Conservation (phyloP, 257 asterid species). For the Nicotiana benthamiana region DNA sequence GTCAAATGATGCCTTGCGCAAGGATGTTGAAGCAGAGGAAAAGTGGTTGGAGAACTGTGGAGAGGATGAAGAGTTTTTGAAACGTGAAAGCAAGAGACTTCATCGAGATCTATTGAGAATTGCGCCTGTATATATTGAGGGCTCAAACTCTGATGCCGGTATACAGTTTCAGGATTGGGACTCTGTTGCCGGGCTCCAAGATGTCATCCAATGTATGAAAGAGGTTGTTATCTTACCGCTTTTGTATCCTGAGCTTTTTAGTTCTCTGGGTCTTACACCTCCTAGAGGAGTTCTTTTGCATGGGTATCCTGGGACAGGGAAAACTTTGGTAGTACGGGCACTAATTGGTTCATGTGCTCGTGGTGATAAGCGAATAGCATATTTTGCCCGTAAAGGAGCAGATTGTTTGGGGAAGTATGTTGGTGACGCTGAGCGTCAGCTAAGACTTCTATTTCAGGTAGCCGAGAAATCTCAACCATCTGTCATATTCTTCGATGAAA, state of each 20-base stretch:
- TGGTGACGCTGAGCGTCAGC: constrained; percentile 98
- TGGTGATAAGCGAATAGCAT: constrained; percentile 91
- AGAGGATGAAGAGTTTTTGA: constrained; percentile 97
- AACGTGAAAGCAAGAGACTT: constrained; percentile 98
- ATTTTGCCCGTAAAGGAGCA: constrained; percentile 98
- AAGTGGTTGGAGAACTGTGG: constrained; percentile 96
- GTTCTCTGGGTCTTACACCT: constrained; percentile 80
- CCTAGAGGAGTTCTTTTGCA: constrained; percentile 98
- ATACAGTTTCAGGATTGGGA: constrained; percentile 84
- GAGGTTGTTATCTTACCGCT: constrained; percentile 97
- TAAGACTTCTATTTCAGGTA: constrained; percentile 88
- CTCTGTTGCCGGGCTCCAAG: constrained; percentile 95
- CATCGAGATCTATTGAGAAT: constrained; percentile 87
- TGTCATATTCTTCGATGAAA: constrained; percentile 94
- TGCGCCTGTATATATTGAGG: constrained; percentile 91
- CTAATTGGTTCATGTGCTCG: constrained; percentile 96
- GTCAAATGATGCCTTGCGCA: constrained; percentile 73
- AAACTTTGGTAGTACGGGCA: constrained; percentile 95
- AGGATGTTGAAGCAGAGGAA: constrained; percentile 93
- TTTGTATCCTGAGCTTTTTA: constrained; percentile 80
- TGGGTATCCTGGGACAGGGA: constrained; percentile 99
- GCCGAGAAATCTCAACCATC: constrained; percentile 99
- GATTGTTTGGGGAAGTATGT: constrained; percentile 99
- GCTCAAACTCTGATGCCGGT: constrained; percentile 43
- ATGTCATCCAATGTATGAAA: constrained; percentile 94